Evolutionary conservation across 176 grass and related monocot species (phyloP).

Genomic region (Musa troglodytarum): DNA sequence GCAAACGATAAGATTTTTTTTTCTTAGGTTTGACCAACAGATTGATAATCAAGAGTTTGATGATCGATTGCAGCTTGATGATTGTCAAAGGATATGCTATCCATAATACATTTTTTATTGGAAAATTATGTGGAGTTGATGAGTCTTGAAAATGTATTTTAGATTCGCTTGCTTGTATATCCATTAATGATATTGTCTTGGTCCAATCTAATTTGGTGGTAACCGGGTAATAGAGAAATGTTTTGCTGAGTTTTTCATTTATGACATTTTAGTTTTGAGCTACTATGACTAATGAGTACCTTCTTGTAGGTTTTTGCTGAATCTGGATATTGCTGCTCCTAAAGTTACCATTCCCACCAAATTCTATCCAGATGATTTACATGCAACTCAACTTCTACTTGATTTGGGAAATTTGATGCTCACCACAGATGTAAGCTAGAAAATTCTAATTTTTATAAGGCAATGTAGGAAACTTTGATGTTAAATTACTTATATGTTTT

Average conservation of each 20-base stretch:
- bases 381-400: constrained; percentile 87
- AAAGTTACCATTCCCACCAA: constrained; percentile 90
- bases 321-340: constrained; percentile 96
- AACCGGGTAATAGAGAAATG: too few species aligned
- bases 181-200: too few species aligned
- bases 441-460: constrained; percentile 17
- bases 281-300: constrained; percentile 12
- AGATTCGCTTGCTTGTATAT: background rate
- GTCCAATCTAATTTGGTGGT: too few species aligned
- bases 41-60: background rate
- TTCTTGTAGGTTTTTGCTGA: constrained; percentile 69
- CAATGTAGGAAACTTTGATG: background rate
- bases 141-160: background rate
- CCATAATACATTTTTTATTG: background rate
- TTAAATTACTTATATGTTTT: background rate
- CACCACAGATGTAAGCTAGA: constrained; percentile 49
- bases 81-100: background rate
- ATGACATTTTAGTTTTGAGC: background rate
- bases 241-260: too few species aligned
- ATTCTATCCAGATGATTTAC: constrained; percentile 72
- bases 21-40: background rate
- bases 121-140: background rate
- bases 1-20: background rate
- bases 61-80: background rate
- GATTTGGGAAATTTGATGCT: constrained; percentile 91